Conservation (phyloP, 2,329 filamentous ascomycete species). For the Zasmidium cellare region DNA sequence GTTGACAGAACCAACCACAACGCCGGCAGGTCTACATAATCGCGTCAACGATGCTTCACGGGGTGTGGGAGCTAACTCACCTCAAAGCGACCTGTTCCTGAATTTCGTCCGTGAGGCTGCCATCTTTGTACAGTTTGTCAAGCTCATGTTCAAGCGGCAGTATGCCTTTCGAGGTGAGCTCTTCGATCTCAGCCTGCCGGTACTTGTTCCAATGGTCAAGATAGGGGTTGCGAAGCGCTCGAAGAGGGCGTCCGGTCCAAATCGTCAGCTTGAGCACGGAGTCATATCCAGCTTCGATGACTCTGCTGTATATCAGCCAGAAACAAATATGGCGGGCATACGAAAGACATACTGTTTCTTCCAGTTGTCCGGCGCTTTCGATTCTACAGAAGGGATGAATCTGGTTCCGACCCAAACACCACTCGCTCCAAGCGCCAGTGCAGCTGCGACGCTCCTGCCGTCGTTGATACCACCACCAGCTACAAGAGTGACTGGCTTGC, state of each 20-base stretch:
- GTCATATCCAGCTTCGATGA: constrained; percentile 84
- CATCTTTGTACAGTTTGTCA: constrained; percentile 63
- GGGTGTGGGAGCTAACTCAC: too few species aligned
- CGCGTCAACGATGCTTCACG: too few species aligned
- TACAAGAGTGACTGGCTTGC: constrained; percentile 81
- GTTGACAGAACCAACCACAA: constrained; percentile 22
- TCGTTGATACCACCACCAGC: constrained; percentile 91
- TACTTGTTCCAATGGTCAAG: constrained; percentile 94
- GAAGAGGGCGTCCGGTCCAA: constrained; percentile 91
- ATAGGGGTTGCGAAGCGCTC: constrained; percentile 88
- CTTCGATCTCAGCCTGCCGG: constrained; percentile 82
- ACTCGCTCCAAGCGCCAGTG: constrained; percentile 86
- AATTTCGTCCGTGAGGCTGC: constrained; percentile 24
- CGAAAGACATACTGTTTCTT: too few species aligned
- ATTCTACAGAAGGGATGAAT: constrained; percentile 76
- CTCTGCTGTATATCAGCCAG: too few species aligned
- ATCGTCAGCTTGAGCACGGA: constrained; percentile 95
- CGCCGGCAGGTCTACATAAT: constrained; percentile 39
- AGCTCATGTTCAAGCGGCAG: constrained; percentile 93
- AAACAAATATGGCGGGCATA: too few species aligned
- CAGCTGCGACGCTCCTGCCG: constrained; percentile 82
- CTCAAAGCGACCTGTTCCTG: too few species aligned
- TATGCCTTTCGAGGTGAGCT: constrained; percentile 80
- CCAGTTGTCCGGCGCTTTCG: constrained; percentile 17
- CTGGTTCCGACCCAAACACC: constrained; percentile 95